Evolutionary conservation across 805 yeast species (phyloP).

Genomic region (Tanozyma kutaoensis): DNA sequence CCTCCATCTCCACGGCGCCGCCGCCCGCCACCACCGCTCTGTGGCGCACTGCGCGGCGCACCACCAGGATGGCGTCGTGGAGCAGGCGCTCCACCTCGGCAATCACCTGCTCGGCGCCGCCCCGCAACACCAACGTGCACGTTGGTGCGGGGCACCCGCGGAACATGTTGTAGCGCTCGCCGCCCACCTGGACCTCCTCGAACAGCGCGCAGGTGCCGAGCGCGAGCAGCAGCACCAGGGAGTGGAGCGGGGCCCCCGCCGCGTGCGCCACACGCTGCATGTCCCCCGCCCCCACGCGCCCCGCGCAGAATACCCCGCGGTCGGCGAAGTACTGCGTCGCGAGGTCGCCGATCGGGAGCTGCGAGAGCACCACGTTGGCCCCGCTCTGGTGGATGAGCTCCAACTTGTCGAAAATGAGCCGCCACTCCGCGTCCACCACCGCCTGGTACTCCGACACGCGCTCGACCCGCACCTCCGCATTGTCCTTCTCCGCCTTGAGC

Average conservation of each 20-base stretch:
- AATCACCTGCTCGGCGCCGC: conserved; percentile 96
- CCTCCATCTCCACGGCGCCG: conserved; percentile 97
- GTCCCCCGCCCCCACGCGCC: conserved; percentile 81
- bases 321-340: conserved; percentile 99
- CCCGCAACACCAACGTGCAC: conserved; percentile 85
- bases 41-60: conserved; percentile 84
- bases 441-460: conserved; percentile 90
- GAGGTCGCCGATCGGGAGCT: conserved; percentile 93
- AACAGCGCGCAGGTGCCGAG: conserved; percentile 40
- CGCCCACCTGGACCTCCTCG: conserved; percentile 93
- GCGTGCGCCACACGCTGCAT: conserved; percentile 88
- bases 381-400: conserved; percentile 75
- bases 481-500: conserved; percentile 95
- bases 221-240: conserved; percentile 60
- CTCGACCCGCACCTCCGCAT: conserved; percentile 94
- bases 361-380: conserved; percentile 85
- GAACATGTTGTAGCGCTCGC: conserved; percentile 88
- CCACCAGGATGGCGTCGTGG: conserved; percentile 98
- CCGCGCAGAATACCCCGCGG: conserved; percentile 92
- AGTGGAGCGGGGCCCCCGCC: conserved; percentile 83
- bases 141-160: conserved; percentile 90
- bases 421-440: conserved; percentile 99
- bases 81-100: conserved; percentile 96
- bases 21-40: conserved; percentile 93
- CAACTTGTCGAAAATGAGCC: conserved; percentile 76